Conservation (phyloP, 2,329 filamentous ascomycete genomes). For the Trichoderma atrobrunneum region DNA sequence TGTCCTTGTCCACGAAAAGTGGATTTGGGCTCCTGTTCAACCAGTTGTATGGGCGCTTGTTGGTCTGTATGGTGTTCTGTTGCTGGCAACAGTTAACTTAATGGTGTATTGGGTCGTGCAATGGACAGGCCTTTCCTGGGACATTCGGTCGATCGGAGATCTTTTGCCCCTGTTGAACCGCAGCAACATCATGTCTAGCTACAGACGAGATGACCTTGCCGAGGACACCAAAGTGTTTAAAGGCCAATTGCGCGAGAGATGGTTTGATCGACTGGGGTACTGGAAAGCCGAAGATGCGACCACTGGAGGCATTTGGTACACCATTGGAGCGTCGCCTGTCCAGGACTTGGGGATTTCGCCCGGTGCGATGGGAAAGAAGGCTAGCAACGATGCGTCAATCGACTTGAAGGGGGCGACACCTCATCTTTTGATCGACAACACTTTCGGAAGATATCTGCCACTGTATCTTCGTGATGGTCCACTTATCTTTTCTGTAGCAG, state of each 20-base stretch:
- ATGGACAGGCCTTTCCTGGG: slow-evolving; percentile 79
- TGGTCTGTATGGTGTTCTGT: slow-evolving; percentile 66
- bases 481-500: slow-evolving; percentile 64
- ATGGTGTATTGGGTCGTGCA: slow-evolving; percentile 62
- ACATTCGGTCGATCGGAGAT: slow-evolving; percentile 78
- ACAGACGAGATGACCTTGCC: slow-evolving; percentile 62
- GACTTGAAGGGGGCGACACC: slow-evolving; percentile 29
- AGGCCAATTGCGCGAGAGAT: slow-evolving; percentile 52
- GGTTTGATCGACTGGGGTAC: slow-evolving; percentile 75
- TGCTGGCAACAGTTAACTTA: slow-evolving; percentile 52
- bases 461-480: slow-evolving; percentile 70
- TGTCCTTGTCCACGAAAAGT: slow-evolving; percentile 55
- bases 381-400: slow-evolving; percentile 33
- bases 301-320: slow-evolving; percentile 70
- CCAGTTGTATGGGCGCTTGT: slow-evolving; percentile 76
- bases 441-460: slow-evolving; percentile 63
- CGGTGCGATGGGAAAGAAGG: slow-evolving; percentile 28
- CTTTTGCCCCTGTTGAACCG: slow-evolving; percentile 73
- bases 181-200: slow-evolving; percentile 74
- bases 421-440: slow-evolving; percentile 25
- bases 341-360: slow-evolving; percentile 26
- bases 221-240: slow-evolving; percentile 50
- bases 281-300: slow-evolving; percentile 69
- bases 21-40: slow-evolving; percentile 78
- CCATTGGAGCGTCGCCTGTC: slow-evolving; percentile 56